Evolutionary conservation across 345 rosid species (phyloP), one percentile per base, ranked within the genome.

Genomic region (Murraya koenigii): DNA sequence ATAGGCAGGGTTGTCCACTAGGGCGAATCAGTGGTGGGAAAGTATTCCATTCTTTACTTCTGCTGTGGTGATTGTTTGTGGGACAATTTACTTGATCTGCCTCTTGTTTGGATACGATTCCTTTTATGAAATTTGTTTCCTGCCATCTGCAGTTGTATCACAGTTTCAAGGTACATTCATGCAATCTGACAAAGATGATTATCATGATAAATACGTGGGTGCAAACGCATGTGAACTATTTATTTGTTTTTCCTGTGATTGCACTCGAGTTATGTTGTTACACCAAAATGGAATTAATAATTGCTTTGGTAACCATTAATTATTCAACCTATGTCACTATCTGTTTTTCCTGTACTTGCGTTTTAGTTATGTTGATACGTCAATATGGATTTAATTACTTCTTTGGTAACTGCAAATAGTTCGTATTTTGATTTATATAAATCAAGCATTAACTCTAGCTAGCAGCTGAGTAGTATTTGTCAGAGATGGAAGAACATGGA

Each of bases 51-150:
- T 96, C 80, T 87, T 92, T 70, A 91, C 97, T 8, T 94, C 98
- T 8, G 86, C 91, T 0, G 84, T 94, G 70, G 94, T 92, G 77
- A 83, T 92, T 59, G 87, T 88, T 71, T 92, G 97, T 77, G 92
- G 94, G 25, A 55, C 71, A 63, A 88, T 94, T 70, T 94, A 94
- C 89, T 71, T 91, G 75, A 83, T 88, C 33, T 92, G 98, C 79
- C 93, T 94, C 78, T 86, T 96, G 82, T 63, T 82, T 71, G 98
- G 99, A 75, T 96, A 96, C n/a, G 97, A 96, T 85, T 80, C 95
- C 52, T 96, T 94, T 61, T 75, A 85, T 11, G 90, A 94, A 84
- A 84, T 96, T 61, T 96, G 97, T 87, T 96, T 94, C 90, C 88
- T 85, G 83, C 98, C 99, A 38, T 83, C 89, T n/a, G 94, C 94